phyloP scores from a whole-genome alignment of 768 basidiomycete species.

The Strobilomyces confusus region DNA sequence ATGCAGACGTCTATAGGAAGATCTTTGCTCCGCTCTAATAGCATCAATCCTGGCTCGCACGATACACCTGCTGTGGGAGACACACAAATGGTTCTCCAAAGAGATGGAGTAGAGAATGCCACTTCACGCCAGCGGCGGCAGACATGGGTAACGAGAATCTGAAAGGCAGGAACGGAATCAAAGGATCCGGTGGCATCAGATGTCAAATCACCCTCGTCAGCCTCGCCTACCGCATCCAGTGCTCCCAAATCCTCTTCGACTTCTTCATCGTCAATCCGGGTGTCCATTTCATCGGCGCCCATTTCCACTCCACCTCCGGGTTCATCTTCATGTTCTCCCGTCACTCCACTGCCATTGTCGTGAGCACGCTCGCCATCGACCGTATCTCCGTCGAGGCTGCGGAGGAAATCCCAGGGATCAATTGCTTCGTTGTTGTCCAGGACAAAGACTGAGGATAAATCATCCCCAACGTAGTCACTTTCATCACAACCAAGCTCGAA shows the following conservation, averaged over 20 bases:
- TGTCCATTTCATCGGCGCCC: background rate
- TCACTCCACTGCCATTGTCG: too few species aligned
- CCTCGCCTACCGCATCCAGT: background rate
- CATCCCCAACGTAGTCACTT: constrained; percentile 24
- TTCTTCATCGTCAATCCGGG: background rate
- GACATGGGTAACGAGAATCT: constrained; percentile 33
- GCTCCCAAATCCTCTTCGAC: constrained; percentile 24
- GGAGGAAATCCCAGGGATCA: background rate
- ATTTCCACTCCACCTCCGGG: background rate
- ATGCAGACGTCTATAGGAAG: background rate
- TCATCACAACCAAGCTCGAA: constrained; percentile 46
- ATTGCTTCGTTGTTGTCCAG: constrained; percentile 2
- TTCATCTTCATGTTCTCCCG: constrained; percentile 23
- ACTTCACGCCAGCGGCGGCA: constrained; percentile 56
- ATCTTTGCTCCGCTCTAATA: constrained; percentile 51
- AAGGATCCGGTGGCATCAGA: constrained; percentile 7
- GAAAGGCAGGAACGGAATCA: constrained; percentile 33
- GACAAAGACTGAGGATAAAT: too few species aligned
- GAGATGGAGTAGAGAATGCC: constrained; percentile 47
- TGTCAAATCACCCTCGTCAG: background rate
- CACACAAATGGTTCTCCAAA: constrained; percentile 49
- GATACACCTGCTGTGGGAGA: constrained; percentile 31
- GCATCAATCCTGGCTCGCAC: constrained; percentile 41
- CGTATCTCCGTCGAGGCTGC: background rate
- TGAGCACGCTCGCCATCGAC: too few species aligned